Conservation (phyloP, 441 rosid species). For the Pelargonium citronellum region DNA sequence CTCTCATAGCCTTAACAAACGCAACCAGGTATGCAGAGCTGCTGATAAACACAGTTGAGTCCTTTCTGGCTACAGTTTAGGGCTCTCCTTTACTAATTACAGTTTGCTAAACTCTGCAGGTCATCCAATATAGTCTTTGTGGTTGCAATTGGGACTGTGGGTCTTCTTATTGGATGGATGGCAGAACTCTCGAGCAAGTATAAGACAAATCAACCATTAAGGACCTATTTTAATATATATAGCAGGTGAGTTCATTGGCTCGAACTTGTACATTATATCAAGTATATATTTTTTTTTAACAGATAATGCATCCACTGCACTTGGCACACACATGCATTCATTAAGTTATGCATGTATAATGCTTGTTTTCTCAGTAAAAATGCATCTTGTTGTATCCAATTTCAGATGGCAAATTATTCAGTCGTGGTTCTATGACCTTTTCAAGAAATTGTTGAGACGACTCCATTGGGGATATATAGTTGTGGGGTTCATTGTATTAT, state of each 20-base stretch:
- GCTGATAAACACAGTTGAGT: constrained; percentile 11
- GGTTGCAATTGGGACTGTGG: constrained; percentile 69
- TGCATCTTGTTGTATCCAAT: constrained; percentile 10
- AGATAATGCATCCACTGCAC: too few species aligned
- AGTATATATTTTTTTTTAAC: background rate
- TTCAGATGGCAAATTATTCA: constrained; percentile 46
- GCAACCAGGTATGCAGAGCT: constrained; percentile 68
- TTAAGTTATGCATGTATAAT: too few species aligned
- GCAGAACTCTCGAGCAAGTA: constrained; percentile 60
- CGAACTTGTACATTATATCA: background rate
- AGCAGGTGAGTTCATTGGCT: constrained; percentile 35
- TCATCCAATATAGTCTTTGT: constrained; percentile 78
- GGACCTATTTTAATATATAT: constrained; percentile 36
- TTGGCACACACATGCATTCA: too few species aligned
- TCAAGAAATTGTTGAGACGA: constrained; percentile 52
- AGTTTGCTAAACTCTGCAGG: constrained; percentile 35
- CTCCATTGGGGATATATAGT: constrained; percentile 68
- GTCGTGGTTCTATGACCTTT: constrained; percentile 46
- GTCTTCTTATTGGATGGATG: constrained; percentile 72
- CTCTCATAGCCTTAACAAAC: constrained; percentile 80
- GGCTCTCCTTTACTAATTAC: background rate
- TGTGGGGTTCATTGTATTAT: constrained; percentile 56
- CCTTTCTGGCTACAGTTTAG: background rate
- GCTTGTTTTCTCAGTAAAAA: background rate
- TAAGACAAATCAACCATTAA: constrained; percentile 45